Evolutionary conservation across 345 rosid genomes (phyloP).

Genomic region (Microthlaspi erraticum): DNA sequence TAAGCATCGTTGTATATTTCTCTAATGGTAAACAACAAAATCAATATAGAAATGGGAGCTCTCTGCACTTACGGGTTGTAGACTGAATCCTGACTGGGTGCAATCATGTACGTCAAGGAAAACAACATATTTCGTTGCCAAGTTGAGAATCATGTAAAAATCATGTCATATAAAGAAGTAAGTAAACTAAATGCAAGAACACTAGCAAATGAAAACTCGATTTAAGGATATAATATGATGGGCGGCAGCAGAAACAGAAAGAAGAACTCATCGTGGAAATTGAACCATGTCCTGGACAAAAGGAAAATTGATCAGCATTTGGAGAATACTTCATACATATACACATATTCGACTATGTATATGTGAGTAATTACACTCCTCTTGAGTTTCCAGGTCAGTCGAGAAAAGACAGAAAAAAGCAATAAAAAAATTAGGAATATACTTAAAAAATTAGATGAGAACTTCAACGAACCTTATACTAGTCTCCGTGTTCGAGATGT

Average conservation of each 20-base stretch:
- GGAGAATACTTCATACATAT: neutral
- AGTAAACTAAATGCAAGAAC: constrained; percentile 20
- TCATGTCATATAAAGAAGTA: constrained; percentile 4
- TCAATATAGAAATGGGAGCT: constrained; percentile 11
- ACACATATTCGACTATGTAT: neutral
- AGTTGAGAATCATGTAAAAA: constrained; percentile 12
- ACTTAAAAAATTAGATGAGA: neutral
- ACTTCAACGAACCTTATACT: constrained; percentile 67
- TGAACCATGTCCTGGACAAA: constrained; percentile 77
- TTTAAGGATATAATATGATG: constrained; percentile 88
- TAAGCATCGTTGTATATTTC: neutral
- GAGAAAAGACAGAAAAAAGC: constrained; percentile 28
- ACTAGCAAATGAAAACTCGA: neutral
- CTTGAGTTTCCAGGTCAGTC: constrained; percentile 20
- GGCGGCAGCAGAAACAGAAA: constrained; percentile 95
- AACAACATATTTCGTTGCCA: constrained; percentile 27
- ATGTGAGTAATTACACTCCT: neutral
- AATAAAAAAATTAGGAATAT: constrained; percentile 27
- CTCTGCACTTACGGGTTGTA: constrained; percentile 75
- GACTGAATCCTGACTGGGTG: constrained; percentile 97
- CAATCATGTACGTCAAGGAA: constrained; percentile 59
- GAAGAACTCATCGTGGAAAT: constrained; percentile 98
- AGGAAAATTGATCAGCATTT: neutral
- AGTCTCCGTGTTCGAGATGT: constrained; percentile 85
- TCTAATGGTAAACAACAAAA: constrained; percentile 11